A percentile compares a stretch with the other conserved stretches of the same genome.
These are phyloP conservation scores for Amaranthus cruentus DNA, from an alignment of 148 eudicot genomes.

Conservation along the genomic window DNA sequence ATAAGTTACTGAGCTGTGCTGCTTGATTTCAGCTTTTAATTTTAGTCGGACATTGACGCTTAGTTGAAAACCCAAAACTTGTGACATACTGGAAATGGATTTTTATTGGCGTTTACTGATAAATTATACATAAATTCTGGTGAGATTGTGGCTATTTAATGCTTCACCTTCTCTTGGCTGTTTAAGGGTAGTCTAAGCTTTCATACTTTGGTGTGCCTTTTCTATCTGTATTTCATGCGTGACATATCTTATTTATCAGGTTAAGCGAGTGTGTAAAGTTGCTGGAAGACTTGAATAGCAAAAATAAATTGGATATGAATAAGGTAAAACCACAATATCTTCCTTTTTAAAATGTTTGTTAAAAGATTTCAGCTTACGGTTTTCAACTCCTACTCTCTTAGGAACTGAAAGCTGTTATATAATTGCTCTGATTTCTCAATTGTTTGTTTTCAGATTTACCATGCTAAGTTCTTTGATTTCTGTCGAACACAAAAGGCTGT, in stretches of 20 bases:
- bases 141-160: neutral
- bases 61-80: neutral
- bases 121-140: conserved; percentile 4
- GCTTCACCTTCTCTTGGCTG: neutral
- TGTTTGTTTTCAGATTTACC: conserved; percentile 65
- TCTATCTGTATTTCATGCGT: neutral
- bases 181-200: conserved; percentile 5
- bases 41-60: conserved; percentile 7
- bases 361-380: neutral
- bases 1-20: conserved; percentile 2
- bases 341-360: neutral
- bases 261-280: conserved; percentile 66
- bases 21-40: conserved; percentile 5
- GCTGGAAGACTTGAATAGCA: conserved; percentile 75
- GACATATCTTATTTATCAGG: conserved; percentile 39
- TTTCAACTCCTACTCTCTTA: conserved; percentile 9
- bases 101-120: neutral
- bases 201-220: conserved; percentile 1
- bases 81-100: neutral
- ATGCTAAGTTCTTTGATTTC: conserved; percentile 52
- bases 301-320: conserved; percentile 75
- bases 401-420: conserved; percentile 2
- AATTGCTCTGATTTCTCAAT: conserved; percentile 17
- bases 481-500: conserved; percentile 85
- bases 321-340: conserved; percentile 40